Evolutionary conservation across 768 basidiomycete genomes (phyloP), one percentile per base, ranked within the genome.

Genomic region (Boletus rufocinnamomeus): DNA sequence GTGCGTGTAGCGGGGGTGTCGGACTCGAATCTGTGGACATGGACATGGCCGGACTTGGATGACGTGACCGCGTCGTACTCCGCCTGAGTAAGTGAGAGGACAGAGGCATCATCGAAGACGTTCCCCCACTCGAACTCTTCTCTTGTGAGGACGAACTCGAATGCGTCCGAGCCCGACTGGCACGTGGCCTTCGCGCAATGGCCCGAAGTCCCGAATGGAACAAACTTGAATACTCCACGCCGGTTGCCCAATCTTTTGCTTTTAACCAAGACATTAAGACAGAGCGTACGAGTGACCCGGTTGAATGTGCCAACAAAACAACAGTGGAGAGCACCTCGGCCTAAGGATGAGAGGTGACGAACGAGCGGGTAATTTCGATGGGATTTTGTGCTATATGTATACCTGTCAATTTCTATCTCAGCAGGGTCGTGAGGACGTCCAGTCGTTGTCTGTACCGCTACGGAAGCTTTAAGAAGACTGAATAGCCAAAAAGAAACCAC

Each of bases 131-230:
- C 17, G 41, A 34, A 14, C n/a, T 16, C 43, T 52, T 54, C 28
- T 58, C 52, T 27, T 21, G 21, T 10, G 43, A 53, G 30, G 61
- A 56, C 19, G 57, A 38, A 19, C 62, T 46, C 10, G 65, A 67
- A 28, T 28, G 46, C 11, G 60, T 27, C 44, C 57, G 60, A 1
- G 52, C 30, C 38, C 56, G 52, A 17, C 32, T 37, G 3, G 49
- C 56, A 50, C 50, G 45, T 21, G 68, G 54, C 16, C 52, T 48
- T 10, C 40, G 44, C 11, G 74, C 71, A 41, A 75, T 75, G 4
- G 63, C 65, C n/a, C 63, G 65, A 10, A 76, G 63, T 14, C 75
- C 75, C 13, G 75, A 76, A 50, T 74, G 67, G 54, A 76, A 75
- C 49, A 76, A 43, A 37, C 46, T 73, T 16, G 75, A 76, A 56